Base-by-base conservation (phyloP, 208 protist species). In the Strigomonas galati region DNA sequence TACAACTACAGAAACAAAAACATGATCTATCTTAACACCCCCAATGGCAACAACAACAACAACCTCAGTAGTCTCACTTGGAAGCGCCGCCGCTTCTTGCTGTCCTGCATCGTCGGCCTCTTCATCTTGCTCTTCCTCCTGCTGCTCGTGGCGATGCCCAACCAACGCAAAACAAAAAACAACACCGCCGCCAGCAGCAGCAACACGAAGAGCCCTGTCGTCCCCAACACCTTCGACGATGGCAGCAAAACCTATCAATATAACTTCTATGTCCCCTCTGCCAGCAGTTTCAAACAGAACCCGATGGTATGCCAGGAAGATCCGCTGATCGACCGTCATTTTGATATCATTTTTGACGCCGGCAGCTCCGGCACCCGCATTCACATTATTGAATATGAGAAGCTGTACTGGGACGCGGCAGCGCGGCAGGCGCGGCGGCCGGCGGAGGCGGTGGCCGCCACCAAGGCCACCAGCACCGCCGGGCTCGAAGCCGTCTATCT, bases 331-430 rank as follows among this genome's bases (percentile, higher is more conserved):
- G 4, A 66, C 65, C 21, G 46, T 78, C 27, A 31, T 0, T 92
- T 77, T 54, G 85, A 89, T 51, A 61, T 89, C 23, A 70, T 92
- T 1, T 67, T 92, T 21, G 85, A 92, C 60, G 85, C 85, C 0
- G 85, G 85, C 58, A 89, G 82, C 63, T 89, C 81, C n/a, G 85
- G 85, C 35, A 83, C 80, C 0, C 79, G 85, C 28, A 71, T 87
- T 31, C 78, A 92, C 60, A 58, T 92, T 24, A 89, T 87, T 60
- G 59, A 76, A 46, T 92, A 79, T 48, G 62, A 77, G 60, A 69
- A 64, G 28, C n/a, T 17, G 0, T 59, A 53, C 5, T 28, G 62
- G 27, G 57, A 76, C 24, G 32, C 81, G 23, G 44, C 69, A 9
- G 17, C 28, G 28, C 27, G 28, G 14, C 5, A 44, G 28, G 55